Evolutionary conservation across 768 basidiomycete species (phyloP), one percentile per base, ranked within the genome.

Genomic region (Suillus occidentalis): DNA sequence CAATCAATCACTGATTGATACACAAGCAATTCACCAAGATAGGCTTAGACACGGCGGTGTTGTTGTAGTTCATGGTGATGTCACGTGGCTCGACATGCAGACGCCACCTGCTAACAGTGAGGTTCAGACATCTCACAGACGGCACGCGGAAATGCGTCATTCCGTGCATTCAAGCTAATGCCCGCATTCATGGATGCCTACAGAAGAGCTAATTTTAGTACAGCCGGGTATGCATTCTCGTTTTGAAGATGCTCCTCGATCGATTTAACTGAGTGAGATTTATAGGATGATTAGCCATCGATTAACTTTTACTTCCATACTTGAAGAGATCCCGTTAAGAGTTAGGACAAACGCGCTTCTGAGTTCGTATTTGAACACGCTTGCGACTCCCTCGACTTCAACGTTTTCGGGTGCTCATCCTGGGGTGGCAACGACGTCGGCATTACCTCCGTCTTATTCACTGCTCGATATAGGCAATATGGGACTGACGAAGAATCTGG

Each of bases 131-230:
- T 92, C 40, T 88, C 92, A 50, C 87, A 89, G 71, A 87, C 91
- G 3, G 85, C 86, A 63, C 85, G 90, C 67, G 94, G 94, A 55
- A 95, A 92, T 73, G 88, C 94, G 53, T 89, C 90, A 34, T 91
- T 98, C 82, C 89, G 90, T 65, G 96, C 95, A 49, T 98, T 92
- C 82, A 85, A 88, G 68, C 81, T 98, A 70, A 94, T 92, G 49
- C 78, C 85, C 53, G 81, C 87, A 20, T 97, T 95, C 76, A 79
- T 93, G 78, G 88, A 88, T 68, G 95, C 93, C 3, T 87, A 90
- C 78, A 92, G 89, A 76, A 88, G 84, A 73, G 84, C 85, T 55
- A 94, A 90, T 75, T 97, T 97, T 80, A 94, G 90, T 75, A 85
- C 91, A 2, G 77, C 88, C 70, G 92, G 92, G 95, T 95, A 75